phyloP scores from a whole-genome alignment of 768 basidiomycete species.

The Botryobasidium botryosum region DNA sequence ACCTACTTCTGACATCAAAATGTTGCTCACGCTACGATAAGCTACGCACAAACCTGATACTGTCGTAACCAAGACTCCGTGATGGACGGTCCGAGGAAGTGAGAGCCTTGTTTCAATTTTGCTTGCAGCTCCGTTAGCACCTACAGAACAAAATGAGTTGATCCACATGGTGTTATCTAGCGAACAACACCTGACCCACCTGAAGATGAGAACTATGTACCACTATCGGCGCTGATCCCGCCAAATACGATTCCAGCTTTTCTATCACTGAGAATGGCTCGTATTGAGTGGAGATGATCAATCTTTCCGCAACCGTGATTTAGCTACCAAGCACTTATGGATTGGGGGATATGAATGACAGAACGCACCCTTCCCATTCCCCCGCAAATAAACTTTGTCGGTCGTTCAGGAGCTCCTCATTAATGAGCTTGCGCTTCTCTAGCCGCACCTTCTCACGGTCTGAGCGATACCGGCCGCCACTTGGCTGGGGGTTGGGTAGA shows the following conservation, averaged over 20 bases:
- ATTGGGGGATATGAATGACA: neutral
- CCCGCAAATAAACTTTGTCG: slow-evolving; percentile 73
- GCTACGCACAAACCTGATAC: slow-evolving; percentile 46
- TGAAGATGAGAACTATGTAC: slow-evolving; percentile 72
- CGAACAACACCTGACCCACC: slow-evolving; percentile 24
- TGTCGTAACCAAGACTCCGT: slow-evolving; percentile 76
- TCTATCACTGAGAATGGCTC: slow-evolving; percentile 71
- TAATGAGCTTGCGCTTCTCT: slow-evolving; percentile 60
- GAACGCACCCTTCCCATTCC: slow-evolving; percentile 69
- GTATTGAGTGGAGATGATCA: slow-evolving; percentile 70
- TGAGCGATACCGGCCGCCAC: slow-evolving; percentile 39
- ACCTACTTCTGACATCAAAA: slow-evolving; percentile 26
- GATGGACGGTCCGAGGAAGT: slow-evolving; percentile 50
- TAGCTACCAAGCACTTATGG: neutral
- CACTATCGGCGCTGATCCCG: slow-evolving; percentile 73
- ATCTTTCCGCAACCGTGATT: slow-evolving; percentile 23
- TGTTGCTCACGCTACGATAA: neutral
- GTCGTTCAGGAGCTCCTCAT: slow-evolving; percentile 39
- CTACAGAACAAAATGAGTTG: slow-evolving; percentile 22
- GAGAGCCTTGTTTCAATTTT: slow-evolving; percentile 49
- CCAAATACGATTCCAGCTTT: slow-evolving; percentile 54
- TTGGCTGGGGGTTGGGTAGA: slow-evolving; percentile 39
- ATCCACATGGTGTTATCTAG: neutral
- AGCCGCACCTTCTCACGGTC: slow-evolving; percentile 55
- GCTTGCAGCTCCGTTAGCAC: slow-evolving; percentile 62